These are phyloP conservation scores for Hymenoscyphus fraxineus DNA, from an alignment of 2,329 filamentous ascomycete genomes.

Conservation along the genomic window DNA sequence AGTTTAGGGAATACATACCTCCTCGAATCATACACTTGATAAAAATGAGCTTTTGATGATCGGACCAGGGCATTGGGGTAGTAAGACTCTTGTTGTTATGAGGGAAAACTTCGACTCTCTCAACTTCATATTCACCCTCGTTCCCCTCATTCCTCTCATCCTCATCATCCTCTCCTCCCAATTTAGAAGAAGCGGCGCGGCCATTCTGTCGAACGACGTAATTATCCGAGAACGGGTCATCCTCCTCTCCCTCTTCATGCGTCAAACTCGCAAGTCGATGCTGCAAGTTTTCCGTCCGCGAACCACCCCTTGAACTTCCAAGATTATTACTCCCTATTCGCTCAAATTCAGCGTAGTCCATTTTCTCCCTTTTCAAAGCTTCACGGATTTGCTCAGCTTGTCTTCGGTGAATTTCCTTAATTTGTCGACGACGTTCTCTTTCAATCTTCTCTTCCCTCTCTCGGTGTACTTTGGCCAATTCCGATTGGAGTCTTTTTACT, in stretches of 20 bases:
- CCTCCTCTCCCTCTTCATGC: background rate
- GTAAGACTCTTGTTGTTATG: constrained; percentile 15
- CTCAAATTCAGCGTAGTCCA: background rate
- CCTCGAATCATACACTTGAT: constrained; percentile 18
- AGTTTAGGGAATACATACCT: constrained; percentile 2
- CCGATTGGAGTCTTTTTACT: background rate
- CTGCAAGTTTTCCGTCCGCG: background rate
- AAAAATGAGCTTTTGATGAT: constrained; percentile 10
- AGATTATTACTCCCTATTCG: background rate
- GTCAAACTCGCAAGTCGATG: background rate
- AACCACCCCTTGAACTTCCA: background rate
- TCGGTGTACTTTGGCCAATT: background rate
- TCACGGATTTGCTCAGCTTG: background rate
- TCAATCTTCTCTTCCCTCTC: background rate
- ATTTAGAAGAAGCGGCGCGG: background rate
- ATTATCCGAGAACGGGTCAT: constrained; percentile 16
- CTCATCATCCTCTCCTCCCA: background rate
- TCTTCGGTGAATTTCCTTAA: background rate
- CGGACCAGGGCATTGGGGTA: background rate
- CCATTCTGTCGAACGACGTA: constrained; percentile 3
- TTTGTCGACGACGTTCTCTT: background rate
- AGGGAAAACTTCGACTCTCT: constrained; percentile 17
- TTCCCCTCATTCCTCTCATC: background rate
- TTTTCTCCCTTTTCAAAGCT: background rate
- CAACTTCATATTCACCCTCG: background rate